These are phyloP conservation scores for Saccharata proteae DNA, from an alignment of 2,329 filamentous ascomycete species.

Conservation along the genomic window DNA sequence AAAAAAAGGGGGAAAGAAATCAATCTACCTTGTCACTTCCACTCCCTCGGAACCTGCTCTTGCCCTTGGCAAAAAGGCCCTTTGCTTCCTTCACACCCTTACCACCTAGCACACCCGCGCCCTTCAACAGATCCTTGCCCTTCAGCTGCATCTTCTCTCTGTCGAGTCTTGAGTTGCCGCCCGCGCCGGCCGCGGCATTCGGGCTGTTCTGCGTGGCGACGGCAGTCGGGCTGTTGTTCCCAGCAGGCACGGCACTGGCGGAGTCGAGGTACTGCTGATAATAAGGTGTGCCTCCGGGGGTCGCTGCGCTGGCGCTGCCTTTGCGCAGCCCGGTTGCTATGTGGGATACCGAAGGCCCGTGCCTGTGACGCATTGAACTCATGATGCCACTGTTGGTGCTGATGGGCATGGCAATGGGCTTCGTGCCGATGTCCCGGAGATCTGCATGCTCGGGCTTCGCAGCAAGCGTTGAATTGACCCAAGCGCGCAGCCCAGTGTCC, in stretches of 20 bases:
- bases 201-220: background rate
- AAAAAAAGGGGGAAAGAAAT: constrained; percentile 38
- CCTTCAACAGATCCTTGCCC: constrained; percentile 79
- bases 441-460: constrained; percentile 42
- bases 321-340: constrained; percentile 15
- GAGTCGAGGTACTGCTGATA: constrained; percentile 14
- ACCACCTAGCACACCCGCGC: constrained; percentile 59
- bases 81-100: constrained; percentile 73
- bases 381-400: constrained; percentile 8
- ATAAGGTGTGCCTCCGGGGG: constrained; percentile 11
- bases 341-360: constrained; percentile 22
- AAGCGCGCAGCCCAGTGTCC: constrained; percentile 61
- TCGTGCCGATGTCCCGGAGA: constrained; percentile 33
- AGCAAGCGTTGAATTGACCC: constrained; percentile 40
- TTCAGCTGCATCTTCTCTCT: constrained; percentile 57
- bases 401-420: constrained; percentile 18
- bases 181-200: no score
- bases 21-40: constrained; percentile 68
- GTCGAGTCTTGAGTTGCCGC: constrained; percentile 15
- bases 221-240: constrained; percentile 13
- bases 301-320: constrained; percentile 15
- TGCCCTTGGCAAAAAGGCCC: constrained; percentile 81
- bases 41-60: constrained; percentile 62
- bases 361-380: constrained; percentile 19
- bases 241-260: constrained; percentile 17